A percentile compares a stretch with the other conserved stretches of the same genome.
phyloP scores from a whole-genome alignment of 2,329 filamentous ascomycete species.

The Exophiala spinifera region DNA sequence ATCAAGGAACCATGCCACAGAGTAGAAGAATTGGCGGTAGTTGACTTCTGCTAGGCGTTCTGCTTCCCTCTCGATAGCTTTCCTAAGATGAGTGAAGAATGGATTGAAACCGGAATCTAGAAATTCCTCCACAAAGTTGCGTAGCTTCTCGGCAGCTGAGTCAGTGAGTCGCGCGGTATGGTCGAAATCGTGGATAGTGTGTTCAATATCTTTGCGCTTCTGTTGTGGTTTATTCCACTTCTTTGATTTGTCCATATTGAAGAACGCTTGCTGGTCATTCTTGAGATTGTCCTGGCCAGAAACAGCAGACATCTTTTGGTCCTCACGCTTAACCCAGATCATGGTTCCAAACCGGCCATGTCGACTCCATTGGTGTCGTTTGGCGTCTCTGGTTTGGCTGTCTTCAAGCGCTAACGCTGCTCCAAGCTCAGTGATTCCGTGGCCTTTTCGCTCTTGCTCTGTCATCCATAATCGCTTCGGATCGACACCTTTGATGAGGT shows the following conservation, averaged over 20 bases:
- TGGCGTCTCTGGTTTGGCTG: conserved; percentile 74
- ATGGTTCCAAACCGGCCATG: conserved; percentile 96
- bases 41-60: conserved; percentile 76
- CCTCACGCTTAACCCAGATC: conserved; percentile 89
- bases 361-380: conserved; percentile 73
- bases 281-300: conserved; percentile 83
- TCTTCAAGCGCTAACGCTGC: conserved; percentile 76
- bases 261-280: conserved; percentile 67
- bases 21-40: conserved; percentile 82
- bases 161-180: conserved; percentile 66
- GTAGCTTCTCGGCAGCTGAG: conserved; percentile 71
- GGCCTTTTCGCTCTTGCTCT: conserved; percentile 65
- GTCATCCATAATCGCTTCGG: conserved; percentile 81
- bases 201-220: conserved; percentile 59
- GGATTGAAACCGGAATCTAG: conserved; percentile 95
- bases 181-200: conserved; percentile 68
- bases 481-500: conserved; percentile 86
- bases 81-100: conserved; percentile 77
- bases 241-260: conserved; percentile 88
- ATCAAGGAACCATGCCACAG: conserved; percentile 87
- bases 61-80: conserved; percentile 85
- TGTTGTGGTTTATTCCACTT: conserved; percentile 79
- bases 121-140: conserved; percentile 85
- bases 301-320: conserved; percentile 78
- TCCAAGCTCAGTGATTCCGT: conserved; percentile 70